Evolutionary conservation across 164 flowering plant genomes (phyloP).

Genomic region (Magnolia changhungtana): DNA sequence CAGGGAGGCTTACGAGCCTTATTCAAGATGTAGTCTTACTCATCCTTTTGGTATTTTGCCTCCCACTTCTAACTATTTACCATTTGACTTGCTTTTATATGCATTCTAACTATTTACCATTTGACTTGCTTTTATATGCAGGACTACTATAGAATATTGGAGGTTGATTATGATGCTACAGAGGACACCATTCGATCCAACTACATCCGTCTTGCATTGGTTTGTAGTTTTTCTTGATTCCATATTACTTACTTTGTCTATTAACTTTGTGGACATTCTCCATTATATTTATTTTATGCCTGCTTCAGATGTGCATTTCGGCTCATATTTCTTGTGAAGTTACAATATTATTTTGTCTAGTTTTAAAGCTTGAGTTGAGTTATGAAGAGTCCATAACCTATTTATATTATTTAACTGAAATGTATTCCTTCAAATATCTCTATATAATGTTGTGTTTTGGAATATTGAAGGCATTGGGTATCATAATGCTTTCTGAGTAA

Average conservation of each 20-base stretch:
- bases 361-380: not conserved
- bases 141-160: slow-evolving; percentile 80
- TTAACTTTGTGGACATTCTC: not conserved
- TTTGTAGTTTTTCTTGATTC: slow-evolving; percentile 23
- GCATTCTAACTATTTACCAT: slow-evolving; percentile 11
- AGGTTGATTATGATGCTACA: slow-evolving; percentile 78
- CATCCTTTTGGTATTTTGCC: not conserved
- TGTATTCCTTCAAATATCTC: too few relatives aligned
- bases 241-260: slow-evolving; percentile 2
- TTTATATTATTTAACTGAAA: not conserved
- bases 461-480: not conserved
- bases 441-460: not conserved
- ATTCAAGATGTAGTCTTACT: not conserved
- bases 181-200: slow-evolving; percentile 87
- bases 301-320: not conserved
- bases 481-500: not conserved
- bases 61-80: not conserved
- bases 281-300: not conserved
- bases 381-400: not conserved
- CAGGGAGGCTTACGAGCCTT: not conserved
- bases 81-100: slow-evolving; percentile 2
- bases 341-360: not conserved
- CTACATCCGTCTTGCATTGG: slow-evolving; percentile 89
- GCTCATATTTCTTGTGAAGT: not conserved
- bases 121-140: slow-evolving; percentile 18